Evolutionary conservation across 2,329 filamentous ascomycete genomes (phyloP), one percentile per base, ranked within the genome.

Genomic region (Bipolaris oryzae): DNA sequence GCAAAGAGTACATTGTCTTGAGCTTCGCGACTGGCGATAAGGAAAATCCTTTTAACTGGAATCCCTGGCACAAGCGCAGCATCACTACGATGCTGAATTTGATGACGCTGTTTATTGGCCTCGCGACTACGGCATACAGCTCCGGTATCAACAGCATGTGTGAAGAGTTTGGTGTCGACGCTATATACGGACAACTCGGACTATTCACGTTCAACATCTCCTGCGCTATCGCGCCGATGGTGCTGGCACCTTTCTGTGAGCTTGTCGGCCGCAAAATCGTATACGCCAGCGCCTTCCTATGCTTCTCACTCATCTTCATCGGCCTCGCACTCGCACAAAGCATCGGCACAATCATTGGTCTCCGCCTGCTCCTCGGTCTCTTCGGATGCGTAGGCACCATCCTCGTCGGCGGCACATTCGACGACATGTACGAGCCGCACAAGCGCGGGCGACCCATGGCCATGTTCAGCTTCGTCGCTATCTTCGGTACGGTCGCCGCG

Each of bases 401-500:
- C 51, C 47, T 70, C 1, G 67, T 70, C 33, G 67, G 67, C 1
- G 67, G 67, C 2, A 70, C 67, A 4, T 70, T 70, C 25, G 67
- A 70, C 43, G 67, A 70, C 51, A 70, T 70, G 67, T 70, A 70
- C 50, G 66, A 68, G 15, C 63, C 67, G 2, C 64, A 70, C 39
- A 62, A 67, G 31, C 66, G 67, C 11, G 67, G 67, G 18, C 63
- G 66, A 4, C 67, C 67, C 6, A 70, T 70, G 67, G 67, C 67
- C 34, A 70, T 70, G 67, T 70, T 70, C 62, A 58, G 54, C 31
- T 70, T 70, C 54, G 60, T 70, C 28, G 66, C 67, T 20, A 69
- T 70, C 21, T 70, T 70, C 54, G 82, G 82, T 42, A 84, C 82
- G 9, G 81, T 84, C 23, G 79, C 76, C 5, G 82, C 82, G 3